Percentiles rank a stretch among this genome's conserved stretches.
Evolutionary conservation across 257 asterid genomes (phyloP).

Genomic region (Solanum sejunctum): DNA sequence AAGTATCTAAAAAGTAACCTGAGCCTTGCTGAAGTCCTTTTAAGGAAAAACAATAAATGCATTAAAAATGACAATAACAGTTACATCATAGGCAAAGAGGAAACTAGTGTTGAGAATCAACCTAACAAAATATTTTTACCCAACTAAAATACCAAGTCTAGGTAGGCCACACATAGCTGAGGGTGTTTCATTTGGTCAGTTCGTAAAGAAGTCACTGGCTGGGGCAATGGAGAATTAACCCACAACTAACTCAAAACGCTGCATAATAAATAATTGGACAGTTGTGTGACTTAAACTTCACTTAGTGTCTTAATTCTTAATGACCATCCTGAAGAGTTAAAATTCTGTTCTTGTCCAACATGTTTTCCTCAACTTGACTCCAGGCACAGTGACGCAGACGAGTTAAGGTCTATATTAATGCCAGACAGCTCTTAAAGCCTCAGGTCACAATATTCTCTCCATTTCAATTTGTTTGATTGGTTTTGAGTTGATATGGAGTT

Average conservation of each 20-base stretch:
- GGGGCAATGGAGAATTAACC: background rate
- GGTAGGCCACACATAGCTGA: background rate
- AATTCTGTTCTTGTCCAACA: background rate
- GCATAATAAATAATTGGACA: background rate
- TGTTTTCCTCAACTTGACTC: background rate
- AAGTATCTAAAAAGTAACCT: background rate
- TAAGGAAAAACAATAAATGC: background rate
- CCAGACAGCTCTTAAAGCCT: background rate
- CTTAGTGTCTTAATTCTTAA: background rate
- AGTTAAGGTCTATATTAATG: background rate
- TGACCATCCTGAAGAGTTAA: background rate
- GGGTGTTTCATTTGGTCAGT: background rate
- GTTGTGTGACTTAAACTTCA: background rate
- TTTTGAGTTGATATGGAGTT: too few species aligned
- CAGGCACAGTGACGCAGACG: background rate
- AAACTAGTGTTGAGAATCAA: background rate
- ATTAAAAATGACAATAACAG: background rate
- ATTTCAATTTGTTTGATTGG: too few species aligned
- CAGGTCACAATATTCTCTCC: too few species aligned
- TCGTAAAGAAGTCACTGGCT: background rate
- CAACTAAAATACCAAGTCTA: background rate
- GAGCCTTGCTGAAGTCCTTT: background rate
- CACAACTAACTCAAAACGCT: background rate
- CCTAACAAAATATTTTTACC: background rate
- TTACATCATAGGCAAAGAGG: background rate